Evolutionary conservation across 345 rosid species (phyloP), one percentile per base, ranked within the genome.

Genomic region (Salix exigua): DNA sequence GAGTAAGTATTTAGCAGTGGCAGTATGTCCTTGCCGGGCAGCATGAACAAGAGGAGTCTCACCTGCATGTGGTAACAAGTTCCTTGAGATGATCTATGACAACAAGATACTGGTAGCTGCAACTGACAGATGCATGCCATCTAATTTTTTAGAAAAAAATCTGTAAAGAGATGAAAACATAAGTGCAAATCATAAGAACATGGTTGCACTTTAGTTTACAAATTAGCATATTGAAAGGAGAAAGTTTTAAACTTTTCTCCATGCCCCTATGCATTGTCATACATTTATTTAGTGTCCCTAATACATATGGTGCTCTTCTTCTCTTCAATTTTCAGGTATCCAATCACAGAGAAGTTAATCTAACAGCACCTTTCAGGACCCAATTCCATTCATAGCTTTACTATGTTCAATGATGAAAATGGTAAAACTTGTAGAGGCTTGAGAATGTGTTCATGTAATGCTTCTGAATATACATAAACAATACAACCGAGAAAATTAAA

Each of bases 41-140:
- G 96, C 99, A 85, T 93, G 97, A 82, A 93, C 70, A 73, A 95
- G 93, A 58, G 97, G 91, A 86, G 99, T 93, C 65, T 95, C 99
- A 26, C 97, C 99, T 93, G 85, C 60, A 87, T 68, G 55, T 40
- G 74, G 77, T 48, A 63, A 81, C 50, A 78, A 76, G 50, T 40
- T 51, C 70, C 40, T 71, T 69, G 74, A 66, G 55, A 46, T 68
- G 46, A 44, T 58, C 4, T 13, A 38, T 28, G 75, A 74, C 62
- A 26, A 23, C 50, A 70, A 35, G 40, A 7, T 35, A 13, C 23
- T 12, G 40, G 23, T 50, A 71, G 63, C 28, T 26, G 30, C 21
- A 25, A 46, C 14, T 28, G 0, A 19, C 16, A 40, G 19, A 51
- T 51, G 58, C 58, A 51, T 51, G 23, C n/a, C 23, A 51, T 51